phyloP scores from a whole-genome alignment of 257 asterid genomes.

The Petunia secreta region DNA sequence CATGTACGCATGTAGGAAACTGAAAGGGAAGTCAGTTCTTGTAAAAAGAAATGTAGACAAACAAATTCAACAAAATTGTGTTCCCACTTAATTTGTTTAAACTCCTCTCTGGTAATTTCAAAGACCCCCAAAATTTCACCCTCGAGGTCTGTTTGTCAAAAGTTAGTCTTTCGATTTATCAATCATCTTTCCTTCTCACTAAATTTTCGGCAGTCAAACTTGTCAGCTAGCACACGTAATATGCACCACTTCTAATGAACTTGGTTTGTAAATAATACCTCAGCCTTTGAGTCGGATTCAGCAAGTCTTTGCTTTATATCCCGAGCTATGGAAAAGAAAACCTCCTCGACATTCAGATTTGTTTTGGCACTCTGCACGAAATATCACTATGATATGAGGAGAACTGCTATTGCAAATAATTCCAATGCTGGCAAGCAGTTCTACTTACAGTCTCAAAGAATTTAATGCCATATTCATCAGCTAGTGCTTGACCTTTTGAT shows the following conservation, averaged over 20 bases:
- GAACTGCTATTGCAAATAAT: constrained; percentile 9
- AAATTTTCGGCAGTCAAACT: constrained; percentile 3
- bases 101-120: neutral
- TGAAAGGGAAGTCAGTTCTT: neutral
- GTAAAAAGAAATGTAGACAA: neutral
- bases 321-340: constrained; percentile 90
- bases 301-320: constrained; percentile 94
- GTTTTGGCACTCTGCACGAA: constrained; percentile 88
- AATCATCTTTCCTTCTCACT: neutral
- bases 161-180: neutral
- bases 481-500: constrained; percentile 93
- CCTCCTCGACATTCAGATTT: constrained; percentile 95
- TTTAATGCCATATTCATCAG: constrained; percentile 93
- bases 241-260: neutral
- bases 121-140: neutral
- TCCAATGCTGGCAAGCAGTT: constrained; percentile 27
- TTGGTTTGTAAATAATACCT: constrained; percentile 44
- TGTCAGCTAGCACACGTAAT: neutral
- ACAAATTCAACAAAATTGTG: constrained; percentile 4
- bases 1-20: neutral
- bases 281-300: constrained; percentile 74
- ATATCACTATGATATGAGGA: constrained; percentile 29
- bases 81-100: neutral
- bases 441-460: constrained; percentile 90
- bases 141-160: neutral